Conservation (phyloP, 345 rosid genomes). For the Corchorus olitorius region DNA sequence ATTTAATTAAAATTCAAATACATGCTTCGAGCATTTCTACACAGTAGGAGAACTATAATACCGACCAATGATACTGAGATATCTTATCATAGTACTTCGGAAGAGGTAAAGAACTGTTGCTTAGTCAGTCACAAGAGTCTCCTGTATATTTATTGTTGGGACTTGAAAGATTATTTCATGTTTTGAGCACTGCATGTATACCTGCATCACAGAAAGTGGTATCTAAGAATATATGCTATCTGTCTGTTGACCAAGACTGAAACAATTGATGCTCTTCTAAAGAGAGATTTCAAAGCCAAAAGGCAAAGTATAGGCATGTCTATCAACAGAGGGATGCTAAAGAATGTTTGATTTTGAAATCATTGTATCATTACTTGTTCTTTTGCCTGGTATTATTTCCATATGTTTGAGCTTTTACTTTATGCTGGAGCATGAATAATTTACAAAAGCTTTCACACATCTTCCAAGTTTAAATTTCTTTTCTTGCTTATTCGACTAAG, state of each 20-base stretch:
- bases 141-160: neutral
- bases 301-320: neutral
- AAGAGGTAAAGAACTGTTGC: neutral
- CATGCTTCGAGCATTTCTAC: neutral
- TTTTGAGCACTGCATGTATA: neutral
- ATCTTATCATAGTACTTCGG: neutral
- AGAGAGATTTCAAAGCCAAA: neutral
- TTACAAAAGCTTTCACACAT: neutral
- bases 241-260: no score
- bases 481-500: neutral
- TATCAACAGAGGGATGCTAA: neutral
- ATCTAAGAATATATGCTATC: no score
- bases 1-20: neutral
- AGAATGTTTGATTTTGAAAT: neutral
- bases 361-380: neutral
- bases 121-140: neutral
- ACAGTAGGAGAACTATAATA: neutral
- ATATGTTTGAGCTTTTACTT: neutral
- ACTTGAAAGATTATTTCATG: neutral
- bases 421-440: neutral
- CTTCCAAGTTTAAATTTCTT: neutral
- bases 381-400: neutral
- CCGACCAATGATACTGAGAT: neutral
- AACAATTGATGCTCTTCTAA: neutral
- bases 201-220: neutral